phyloP scores from a whole-genome alignment of 2,329 filamentous ascomycete species.

The Hirsutella minnesotensis region DNA sequence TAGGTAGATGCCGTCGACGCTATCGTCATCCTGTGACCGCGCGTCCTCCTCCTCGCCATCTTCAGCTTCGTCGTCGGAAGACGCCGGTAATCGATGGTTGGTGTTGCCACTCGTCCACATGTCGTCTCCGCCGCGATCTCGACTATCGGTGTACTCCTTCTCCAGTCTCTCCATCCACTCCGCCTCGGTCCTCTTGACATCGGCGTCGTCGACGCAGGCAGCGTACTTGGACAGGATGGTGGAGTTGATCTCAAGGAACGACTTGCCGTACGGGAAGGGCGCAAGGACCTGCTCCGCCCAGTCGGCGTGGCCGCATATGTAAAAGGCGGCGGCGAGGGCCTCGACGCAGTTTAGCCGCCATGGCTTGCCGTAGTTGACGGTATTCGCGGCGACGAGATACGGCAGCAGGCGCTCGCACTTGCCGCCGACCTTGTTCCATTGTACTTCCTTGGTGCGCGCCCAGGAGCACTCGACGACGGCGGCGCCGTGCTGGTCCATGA shows the following conservation, averaged over 20 bases:
- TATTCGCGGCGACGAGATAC: constrained; percentile 92
- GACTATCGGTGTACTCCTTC: constrained; percentile 73
- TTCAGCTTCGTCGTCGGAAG: constrained; percentile 37
- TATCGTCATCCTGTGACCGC: constrained; percentile 26
- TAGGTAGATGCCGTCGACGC: constrained; percentile 47
- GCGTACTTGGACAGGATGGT: constrained; percentile 75
- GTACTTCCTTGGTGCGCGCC: constrained; percentile 85
- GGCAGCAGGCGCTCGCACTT: constrained; percentile 85
- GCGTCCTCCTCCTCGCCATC: constrained; percentile 33
- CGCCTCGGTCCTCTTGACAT: constrained; percentile 72
- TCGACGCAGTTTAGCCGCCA: constrained; percentile 95
- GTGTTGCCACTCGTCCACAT: constrained; percentile 87
- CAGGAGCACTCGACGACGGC: constrained; percentile 96
- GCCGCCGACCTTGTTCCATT: constrained; percentile 82
- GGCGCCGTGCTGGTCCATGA: constrained; percentile 80
- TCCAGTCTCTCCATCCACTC: constrained; percentile 86
- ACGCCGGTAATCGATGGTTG: constrained; percentile 49
- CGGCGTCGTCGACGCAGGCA: constrained; percentile 68
- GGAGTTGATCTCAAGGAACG: constrained; percentile 85
- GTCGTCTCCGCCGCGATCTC: constrained; percentile 58
- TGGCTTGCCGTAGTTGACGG: constrained; percentile 92
- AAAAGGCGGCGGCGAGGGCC: constrained; percentile 83
- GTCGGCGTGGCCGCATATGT: constrained; percentile 80
- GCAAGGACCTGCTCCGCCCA: constrained; percentile 79
- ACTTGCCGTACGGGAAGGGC: constrained; percentile 77